A percentile compares a stretch with the other conserved stretches of the same genome.
These are phyloP conservation scores for Starmerella roubikii DNA, from an alignment of 805 yeast species.

Conservation along the genomic window DNA sequence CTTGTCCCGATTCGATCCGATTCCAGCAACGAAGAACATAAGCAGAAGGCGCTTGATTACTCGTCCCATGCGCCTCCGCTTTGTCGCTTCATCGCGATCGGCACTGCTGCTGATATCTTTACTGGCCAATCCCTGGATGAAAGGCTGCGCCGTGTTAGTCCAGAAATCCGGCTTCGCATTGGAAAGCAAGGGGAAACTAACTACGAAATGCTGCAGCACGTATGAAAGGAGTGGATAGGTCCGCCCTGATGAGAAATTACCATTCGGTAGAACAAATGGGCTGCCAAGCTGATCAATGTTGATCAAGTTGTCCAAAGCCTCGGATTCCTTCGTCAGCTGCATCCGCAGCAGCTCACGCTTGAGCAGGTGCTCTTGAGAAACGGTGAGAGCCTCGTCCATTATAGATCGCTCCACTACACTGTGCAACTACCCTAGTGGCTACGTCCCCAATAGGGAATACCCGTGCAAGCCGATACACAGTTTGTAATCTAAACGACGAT, in stretches of 20 bases:
- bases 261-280: constrained; percentile 50
- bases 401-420: too few relatives aligned
- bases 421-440: too few relatives aligned
- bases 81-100: constrained; percentile 64
- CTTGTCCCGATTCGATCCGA: constrained; percentile 46
- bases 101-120: constrained; percentile 58
- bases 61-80: constrained; percentile 47
- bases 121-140: constrained; percentile 62
- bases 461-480: too few relatives aligned
- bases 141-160: constrained; percentile 65
- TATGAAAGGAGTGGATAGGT: constrained; percentile 57
- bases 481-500: too few relatives aligned
- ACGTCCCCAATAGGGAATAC: too few relatives aligned
- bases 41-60: constrained; percentile 52
- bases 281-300: constrained; percentile 60
- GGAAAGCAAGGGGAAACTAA: constrained; percentile 55
- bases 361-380: constrained; percentile 73
- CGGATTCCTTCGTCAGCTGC: constrained; percentile 51
- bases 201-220: constrained; percentile 48
- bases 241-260: constrained; percentile 23
- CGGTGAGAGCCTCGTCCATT: constrained; percentile 30
- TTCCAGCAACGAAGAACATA: constrained; percentile 60
- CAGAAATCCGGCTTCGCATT: constrained; percentile 52
- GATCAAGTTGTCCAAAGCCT: constrained; percentile 40
- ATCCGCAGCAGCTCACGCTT: constrained; percentile 64